Evolutionary conservation across 345 rosid genomes (phyloP).

Genomic region (Arabis hirsuta): DNA sequence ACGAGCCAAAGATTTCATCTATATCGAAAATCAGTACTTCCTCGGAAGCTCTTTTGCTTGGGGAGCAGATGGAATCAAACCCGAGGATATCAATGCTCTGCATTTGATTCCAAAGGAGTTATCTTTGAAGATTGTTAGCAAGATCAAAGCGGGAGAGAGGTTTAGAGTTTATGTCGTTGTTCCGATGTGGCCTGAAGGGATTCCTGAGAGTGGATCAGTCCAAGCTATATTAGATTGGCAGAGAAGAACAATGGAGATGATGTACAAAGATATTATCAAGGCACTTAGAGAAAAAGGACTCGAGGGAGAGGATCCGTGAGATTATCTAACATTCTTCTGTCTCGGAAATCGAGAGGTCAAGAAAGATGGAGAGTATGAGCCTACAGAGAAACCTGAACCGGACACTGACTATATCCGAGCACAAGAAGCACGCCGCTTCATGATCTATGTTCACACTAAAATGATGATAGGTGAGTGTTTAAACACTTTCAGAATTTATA

Average conservation of each 20-base stretch:
- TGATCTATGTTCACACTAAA: slow-evolving; percentile 96
- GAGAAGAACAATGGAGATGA: slow-evolving; percentile 94
- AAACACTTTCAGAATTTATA: not conserved
- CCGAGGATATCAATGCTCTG: slow-evolving; percentile 82
- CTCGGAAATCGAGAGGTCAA: slow-evolving; percentile 91
- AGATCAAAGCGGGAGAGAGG: slow-evolving; percentile 85
- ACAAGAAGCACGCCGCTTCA: slow-evolving; percentile 95
- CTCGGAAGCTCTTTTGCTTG: slow-evolving; percentile 91
- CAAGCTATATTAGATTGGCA: slow-evolving; percentile 99
- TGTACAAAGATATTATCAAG: slow-evolving; percentile 80
- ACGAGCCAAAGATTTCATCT: slow-evolving; percentile 92
- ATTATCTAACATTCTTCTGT: slow-evolving; percentile 93
- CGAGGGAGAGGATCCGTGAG: slow-evolving; percentile 71
- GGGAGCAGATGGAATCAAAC: slow-evolving; percentile 84
- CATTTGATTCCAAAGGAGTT: slow-evolving; percentile 96
- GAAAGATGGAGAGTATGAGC: slow-evolving; percentile 86
- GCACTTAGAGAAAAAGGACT: slow-evolving; percentile 76
- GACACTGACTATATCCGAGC: slow-evolving; percentile 83
- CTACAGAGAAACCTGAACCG: slow-evolving; percentile 83
- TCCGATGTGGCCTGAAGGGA: slow-evolving; percentile 99
- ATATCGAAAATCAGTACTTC: slow-evolving; percentile 95
- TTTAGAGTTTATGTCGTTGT: slow-evolving; percentile 86
- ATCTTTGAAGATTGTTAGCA: slow-evolving; percentile 89
- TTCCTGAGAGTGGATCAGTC: slow-evolving; percentile 89
- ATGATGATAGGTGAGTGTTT: slow-evolving; percentile 89